Percentiles rank a stretch among this genome's conserved stretches.
These are phyloP conservation scores for Silene noctiflora DNA, from an alignment of 179 eudicot genomes.

Conservation along the genomic window DNA sequence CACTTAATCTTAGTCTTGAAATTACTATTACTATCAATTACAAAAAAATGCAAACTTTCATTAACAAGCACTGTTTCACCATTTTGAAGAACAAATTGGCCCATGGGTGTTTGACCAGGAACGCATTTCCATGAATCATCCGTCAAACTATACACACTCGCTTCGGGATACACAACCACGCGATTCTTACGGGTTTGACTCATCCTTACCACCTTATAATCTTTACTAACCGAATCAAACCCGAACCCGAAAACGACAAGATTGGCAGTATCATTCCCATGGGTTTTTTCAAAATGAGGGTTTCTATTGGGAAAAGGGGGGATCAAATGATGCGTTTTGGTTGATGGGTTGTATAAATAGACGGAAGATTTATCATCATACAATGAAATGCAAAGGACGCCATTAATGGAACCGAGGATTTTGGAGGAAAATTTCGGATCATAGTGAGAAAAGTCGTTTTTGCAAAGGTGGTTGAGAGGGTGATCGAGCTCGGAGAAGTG, in stretches of 20 bases:
- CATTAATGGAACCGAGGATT: neutral
- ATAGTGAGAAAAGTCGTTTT: neutral
- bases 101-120: neutral
- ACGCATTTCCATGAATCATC: conserved; percentile 10
- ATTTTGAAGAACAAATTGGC: neutral
- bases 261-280: too few species aligned
- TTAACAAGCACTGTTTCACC: conserved; percentile 5
- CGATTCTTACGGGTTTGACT: neutral
- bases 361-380: neutral
- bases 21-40: neutral
- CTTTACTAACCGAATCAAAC: neutral
- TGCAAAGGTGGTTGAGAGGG: neutral
- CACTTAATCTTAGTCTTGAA: neutral
- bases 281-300: too few species aligned
- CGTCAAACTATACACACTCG: conserved; percentile 8
- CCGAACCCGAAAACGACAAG: conserved; percentile 10
- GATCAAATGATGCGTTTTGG: conserved; percentile 9
- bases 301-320: neutral
- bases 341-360: conserved; percentile 8
- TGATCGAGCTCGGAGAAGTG: neutral
- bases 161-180: neutral
- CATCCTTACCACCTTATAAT: too few species aligned
- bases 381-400: conserved; percentile 3
- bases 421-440: neutral
- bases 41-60: conserved; percentile 9